Evolutionary conservation across 148 eudicot genomes (phyloP).

Genomic region (Hydrangea macrophylla): DNA sequence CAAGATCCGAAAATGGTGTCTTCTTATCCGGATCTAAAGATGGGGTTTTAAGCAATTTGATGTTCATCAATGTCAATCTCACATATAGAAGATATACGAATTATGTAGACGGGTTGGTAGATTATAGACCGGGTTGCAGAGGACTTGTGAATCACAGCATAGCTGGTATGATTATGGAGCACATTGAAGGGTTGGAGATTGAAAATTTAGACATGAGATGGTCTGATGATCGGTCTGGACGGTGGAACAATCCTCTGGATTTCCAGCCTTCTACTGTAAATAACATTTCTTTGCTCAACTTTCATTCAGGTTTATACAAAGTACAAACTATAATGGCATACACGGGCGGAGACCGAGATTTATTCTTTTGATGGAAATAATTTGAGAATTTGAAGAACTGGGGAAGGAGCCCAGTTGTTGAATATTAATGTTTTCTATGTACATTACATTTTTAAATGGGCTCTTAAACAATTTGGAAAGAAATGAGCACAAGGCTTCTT

Average conservation of each 20-base stretch:
- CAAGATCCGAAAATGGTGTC: slow-evolving; percentile 82
- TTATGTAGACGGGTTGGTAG: slow-evolving; percentile 72
- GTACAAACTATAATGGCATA: background rate
- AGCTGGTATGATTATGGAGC: slow-evolving; percentile 84
- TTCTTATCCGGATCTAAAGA: slow-evolving; percentile 70
- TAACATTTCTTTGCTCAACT: slow-evolving; percentile 51
- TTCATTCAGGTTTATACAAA: slow-evolving; percentile 41
- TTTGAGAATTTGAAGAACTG: background rate
- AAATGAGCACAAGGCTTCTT: too few relatives aligned
- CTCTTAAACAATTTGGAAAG: too few relatives aligned
- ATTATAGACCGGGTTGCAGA: slow-evolving; percentile 90
- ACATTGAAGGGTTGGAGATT: slow-evolving; percentile 61
- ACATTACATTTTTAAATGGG: too few relatives aligned
- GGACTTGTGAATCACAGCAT: slow-evolving; percentile 76
- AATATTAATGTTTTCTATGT: too few relatives aligned
- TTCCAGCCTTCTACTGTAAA: slow-evolving; percentile 75
- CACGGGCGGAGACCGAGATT: background rate
- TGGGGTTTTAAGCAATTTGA: slow-evolving; percentile 54
- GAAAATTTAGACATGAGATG: slow-evolving; percentile 70
- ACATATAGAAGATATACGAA: slow-evolving; percentile 76
- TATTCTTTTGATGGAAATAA: slow-evolving; percentile 5
- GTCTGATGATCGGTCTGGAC: slow-evolving; percentile 43
- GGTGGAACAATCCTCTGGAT: slow-evolving; percentile 83
- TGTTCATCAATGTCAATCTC: slow-evolving; percentile 50
- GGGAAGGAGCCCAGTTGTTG: too few relatives aligned